Conservation (phyloP, 2,329 filamentous ascomycete species). For the Beauveria pseudobassiana region DNA sequence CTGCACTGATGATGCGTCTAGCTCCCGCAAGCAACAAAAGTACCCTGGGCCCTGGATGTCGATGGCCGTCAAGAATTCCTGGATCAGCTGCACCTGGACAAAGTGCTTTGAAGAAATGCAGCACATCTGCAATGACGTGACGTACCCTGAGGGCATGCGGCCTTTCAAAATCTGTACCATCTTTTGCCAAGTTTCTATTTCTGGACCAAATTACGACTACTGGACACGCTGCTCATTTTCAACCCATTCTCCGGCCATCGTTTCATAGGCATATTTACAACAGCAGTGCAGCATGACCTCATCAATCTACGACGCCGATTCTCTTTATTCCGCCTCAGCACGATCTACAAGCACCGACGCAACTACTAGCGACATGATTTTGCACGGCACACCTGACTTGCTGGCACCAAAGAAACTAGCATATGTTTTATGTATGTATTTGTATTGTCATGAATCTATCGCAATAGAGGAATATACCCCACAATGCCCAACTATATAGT, state of each 20-base stretch:
- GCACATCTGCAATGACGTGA: background rate
- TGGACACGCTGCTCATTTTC: too few relatives aligned
- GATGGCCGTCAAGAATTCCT: background rate
- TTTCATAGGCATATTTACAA: too few relatives aligned
- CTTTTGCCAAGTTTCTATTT: background rate
- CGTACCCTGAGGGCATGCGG: background rate
- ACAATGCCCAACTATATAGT: too few relatives aligned
- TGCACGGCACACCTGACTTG: background rate
- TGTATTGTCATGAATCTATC: background rate
- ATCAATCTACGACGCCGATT: too few relatives aligned
- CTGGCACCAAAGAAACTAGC: background rate
- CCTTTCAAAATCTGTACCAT: background rate
- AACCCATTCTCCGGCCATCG: too few relatives aligned
- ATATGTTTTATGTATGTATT: background rate
- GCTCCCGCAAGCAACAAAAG: background rate
- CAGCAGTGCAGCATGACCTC: too few relatives aligned
- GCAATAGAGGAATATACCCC: background rate
- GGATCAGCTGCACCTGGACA: background rate
- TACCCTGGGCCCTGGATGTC: background rate
- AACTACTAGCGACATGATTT: background rate
- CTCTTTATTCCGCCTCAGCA: background rate
- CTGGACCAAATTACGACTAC: background rate
- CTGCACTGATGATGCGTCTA: constrained; percentile 4
- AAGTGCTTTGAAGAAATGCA: background rate
- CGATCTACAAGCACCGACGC: background rate